Evolutionary conservation across 192 early-diverging fungal genomes (phyloP), one percentile per base, ranked within the genome.

Genomic region (Podochytrium sp.): DNA sequence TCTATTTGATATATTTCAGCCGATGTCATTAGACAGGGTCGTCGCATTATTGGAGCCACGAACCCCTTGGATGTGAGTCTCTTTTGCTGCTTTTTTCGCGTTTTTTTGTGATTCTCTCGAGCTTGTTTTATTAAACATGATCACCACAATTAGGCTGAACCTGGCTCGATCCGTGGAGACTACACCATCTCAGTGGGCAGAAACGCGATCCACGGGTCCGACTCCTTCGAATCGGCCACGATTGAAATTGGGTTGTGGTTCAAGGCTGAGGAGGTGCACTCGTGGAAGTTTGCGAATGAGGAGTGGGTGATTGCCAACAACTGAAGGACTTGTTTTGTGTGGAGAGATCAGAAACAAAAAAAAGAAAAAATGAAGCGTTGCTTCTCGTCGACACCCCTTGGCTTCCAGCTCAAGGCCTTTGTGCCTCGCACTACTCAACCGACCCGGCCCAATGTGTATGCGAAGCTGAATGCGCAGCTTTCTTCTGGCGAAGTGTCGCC

Each of bases 161-260:
- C 94, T 55, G 95, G 95, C 56, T 93, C 92, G 68, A 94, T 97
- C 85, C 92, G 95, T 72, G 94, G 92, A 56, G 92, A 92, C 79
- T 92, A 86, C 83, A 92, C 90, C 82, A 80, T 84, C 35, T 74
- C 61, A 30, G 64, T 80, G 49, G 81, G 72, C 18, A 30, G 76
- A 23, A 96, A 94, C 82, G 86, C 92, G 76, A 90, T 92, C 84
- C 94, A 95, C 83, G 95, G 92, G 71, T 93, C 91, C 65, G 94
- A 96, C 78, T 90, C 88, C 60, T 89, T 90, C 39, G 94, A 95
- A 76, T 87, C 85, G 81, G 93, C 93, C 49, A 53, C 59, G 1
- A 47, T 34, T 40, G 70, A 58, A 37, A 58, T 58, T 37, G 38
- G 27, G 43, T 57, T 79, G 2, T 79, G 78, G 78, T 79, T 79